These are phyloP conservation scores for Geranium brycei DNA, from an alignment of 345 rosid species.

Conservation along the genomic window DNA sequence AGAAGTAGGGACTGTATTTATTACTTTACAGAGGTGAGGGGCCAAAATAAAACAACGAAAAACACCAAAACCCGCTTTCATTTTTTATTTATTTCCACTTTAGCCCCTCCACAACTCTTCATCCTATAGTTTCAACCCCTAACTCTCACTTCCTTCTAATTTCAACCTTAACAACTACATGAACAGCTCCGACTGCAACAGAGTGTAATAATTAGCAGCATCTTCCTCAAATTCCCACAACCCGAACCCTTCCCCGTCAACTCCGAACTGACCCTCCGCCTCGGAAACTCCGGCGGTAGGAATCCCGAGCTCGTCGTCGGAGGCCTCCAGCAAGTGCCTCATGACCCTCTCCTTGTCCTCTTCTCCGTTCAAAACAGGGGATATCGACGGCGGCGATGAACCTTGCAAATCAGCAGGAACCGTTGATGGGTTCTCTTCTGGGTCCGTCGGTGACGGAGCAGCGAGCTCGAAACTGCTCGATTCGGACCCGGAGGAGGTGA, in stretches of 20 bases:
- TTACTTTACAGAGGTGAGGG: neutral
- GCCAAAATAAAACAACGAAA: neutral
- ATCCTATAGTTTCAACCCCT: neutral
- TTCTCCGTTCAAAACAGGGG: conserved; percentile 16
- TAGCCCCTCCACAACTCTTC: neutral
- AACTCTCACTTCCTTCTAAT: no score
- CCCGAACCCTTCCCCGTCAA: conserved; percentile 28
- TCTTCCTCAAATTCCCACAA: conserved; percentile 77
- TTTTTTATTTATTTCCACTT: neutral
- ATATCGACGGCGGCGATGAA: conserved; percentile 12
- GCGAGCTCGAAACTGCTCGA: neutral
- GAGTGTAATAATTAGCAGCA: conserved; percentile 46
- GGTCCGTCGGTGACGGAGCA: conserved; percentile 1
- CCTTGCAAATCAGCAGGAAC: conserved; percentile 1
- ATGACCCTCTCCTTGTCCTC: conserved; percentile 48
- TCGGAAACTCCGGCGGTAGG: conserved; percentile 29
- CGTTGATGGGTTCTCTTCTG: conserved; percentile 8
- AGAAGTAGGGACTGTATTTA: neutral
- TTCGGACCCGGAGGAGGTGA: conserved; percentile 9
- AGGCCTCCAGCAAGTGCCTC: conserved; percentile 67
- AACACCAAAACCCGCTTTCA: neutral
- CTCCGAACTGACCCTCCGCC: conserved; percentile 9
- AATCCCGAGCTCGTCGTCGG: conserved; percentile 86
- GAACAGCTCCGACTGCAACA: conserved; percentile 49
- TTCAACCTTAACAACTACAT: neutral